A percentile compares a stretch with the other conserved stretches of the same genome.
Evolutionary conservation across 306 rosid genomes (phyloP).

Genomic region (Pterocarpus santalinus): DNA sequence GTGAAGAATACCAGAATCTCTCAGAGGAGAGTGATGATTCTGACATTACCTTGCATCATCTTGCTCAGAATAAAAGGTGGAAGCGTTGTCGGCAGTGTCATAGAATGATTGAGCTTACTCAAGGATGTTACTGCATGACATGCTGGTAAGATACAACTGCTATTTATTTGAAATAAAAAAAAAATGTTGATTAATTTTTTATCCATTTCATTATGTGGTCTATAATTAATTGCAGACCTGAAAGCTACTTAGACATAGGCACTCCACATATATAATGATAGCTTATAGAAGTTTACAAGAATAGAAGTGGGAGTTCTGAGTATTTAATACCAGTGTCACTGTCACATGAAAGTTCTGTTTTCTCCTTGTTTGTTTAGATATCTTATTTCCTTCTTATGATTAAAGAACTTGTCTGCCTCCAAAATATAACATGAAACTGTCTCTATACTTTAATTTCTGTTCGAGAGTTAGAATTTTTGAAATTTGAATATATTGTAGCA

Average conservation of each 20-base stretch:
- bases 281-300: not conserved
- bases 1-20: conserved; percentile 79
- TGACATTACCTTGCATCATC: conserved; percentile 74
- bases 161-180: not conserved
- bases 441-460: conserved; percentile 7
- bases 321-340: not conserved
- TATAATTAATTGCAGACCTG: conserved; percentile 7
- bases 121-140: conserved; percentile 91
- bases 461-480: conserved; percentile 5
- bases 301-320: conserved; percentile 22
- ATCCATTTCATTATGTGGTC: not conserved
- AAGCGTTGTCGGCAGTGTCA: conserved; percentile 93
- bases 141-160: conserved; percentile 82
- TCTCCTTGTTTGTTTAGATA: not conserved
- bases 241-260: not conserved
- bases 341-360: not conserved
- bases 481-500: not conserved
- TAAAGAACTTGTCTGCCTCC: not conserved
- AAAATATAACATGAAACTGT: not conserved
- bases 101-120: conserved; percentile 82
- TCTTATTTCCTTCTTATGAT: conserved; percentile 4
- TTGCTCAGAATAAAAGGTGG: conserved; percentile 85
- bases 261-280: conserved; percentile 10
- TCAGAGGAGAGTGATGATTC: conserved; percentile 86
- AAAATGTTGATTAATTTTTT: not conserved